Conservation (phyloP, 2,329 filamentous ascomycete species). For the Venturia oleaginea region DNA sequence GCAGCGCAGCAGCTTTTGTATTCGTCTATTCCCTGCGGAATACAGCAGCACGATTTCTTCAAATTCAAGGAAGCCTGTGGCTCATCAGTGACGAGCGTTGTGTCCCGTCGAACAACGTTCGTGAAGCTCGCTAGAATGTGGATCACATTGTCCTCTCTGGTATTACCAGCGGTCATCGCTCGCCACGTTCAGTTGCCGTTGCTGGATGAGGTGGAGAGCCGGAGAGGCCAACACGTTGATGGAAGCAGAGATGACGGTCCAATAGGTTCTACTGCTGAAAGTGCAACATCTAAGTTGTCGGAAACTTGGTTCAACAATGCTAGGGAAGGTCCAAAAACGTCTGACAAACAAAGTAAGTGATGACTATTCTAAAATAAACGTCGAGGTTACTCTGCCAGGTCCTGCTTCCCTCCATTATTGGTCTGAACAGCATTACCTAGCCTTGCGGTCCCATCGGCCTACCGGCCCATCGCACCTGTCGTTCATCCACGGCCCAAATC, state of each 20-base stretch:
- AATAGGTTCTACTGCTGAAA: neutral
- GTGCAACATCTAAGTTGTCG: neutral
- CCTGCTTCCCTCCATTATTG: neutral
- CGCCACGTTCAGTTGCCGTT: neutral
- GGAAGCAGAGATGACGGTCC: neutral
- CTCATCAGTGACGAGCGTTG: neutral
- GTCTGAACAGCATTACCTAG: neutral
- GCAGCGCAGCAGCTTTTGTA: neutral
- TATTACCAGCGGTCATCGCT: neutral
- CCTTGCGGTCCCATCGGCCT: neutral
- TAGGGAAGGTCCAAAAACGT: neutral
- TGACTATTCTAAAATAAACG: neutral
- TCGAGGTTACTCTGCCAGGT: neutral
- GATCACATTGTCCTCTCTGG: neutral
- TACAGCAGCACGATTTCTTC: neutral
- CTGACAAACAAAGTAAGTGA: conserved; percentile 5
- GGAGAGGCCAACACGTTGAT: neutral
- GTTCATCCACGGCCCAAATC: neutral
- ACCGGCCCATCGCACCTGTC: neutral
- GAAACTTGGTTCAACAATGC: neutral
- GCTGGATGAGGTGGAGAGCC: neutral
- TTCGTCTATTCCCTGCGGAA: neutral
- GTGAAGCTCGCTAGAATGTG: neutral
- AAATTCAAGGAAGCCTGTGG: neutral
- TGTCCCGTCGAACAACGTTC: neutral